phyloP scores from a whole-genome alignment of 2,329 filamentous ascomycete species.

The Exophiala sp. region DNA sequence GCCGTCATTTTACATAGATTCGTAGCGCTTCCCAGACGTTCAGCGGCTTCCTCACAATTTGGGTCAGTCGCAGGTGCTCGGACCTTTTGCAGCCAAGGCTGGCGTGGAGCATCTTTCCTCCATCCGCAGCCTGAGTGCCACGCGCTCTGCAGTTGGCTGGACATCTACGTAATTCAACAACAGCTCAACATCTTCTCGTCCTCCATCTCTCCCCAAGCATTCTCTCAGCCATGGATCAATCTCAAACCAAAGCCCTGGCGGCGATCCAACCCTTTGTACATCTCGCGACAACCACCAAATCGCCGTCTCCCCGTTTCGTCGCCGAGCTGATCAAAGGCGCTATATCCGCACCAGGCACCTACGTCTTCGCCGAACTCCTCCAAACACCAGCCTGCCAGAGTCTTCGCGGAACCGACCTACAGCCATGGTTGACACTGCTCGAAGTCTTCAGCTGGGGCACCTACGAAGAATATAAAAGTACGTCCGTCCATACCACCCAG shows the following conservation, averaged over 20 bases:
- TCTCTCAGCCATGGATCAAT: constrained; percentile 39
- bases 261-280: constrained; percentile 77
- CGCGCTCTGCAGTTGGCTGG: background rate
- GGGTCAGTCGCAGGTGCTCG: no score
- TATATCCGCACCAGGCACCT: constrained; percentile 83
- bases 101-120: no score
- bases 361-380: constrained; percentile 90
- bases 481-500: background rate
- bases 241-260: constrained; percentile 51
- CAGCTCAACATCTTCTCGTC: background rate
- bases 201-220: background rate
- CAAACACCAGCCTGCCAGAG: constrained; percentile 70
- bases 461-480: constrained; percentile 68
- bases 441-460: constrained; percentile 91
- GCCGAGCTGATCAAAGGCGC: constrained; percentile 81
- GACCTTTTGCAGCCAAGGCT: no score
- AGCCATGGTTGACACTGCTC: constrained; percentile 62
- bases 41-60: no score
- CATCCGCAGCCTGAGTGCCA: no score
- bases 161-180: background rate
- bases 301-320: constrained; percentile 68
- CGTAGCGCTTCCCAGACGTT: no score
- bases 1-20: no score
- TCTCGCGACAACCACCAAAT: constrained; percentile 72
- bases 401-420: constrained; percentile 50